Conservation (phyloP, 2,329 filamentous ascomycete species). For the Magnaporthiopsis incrustans region DNA sequence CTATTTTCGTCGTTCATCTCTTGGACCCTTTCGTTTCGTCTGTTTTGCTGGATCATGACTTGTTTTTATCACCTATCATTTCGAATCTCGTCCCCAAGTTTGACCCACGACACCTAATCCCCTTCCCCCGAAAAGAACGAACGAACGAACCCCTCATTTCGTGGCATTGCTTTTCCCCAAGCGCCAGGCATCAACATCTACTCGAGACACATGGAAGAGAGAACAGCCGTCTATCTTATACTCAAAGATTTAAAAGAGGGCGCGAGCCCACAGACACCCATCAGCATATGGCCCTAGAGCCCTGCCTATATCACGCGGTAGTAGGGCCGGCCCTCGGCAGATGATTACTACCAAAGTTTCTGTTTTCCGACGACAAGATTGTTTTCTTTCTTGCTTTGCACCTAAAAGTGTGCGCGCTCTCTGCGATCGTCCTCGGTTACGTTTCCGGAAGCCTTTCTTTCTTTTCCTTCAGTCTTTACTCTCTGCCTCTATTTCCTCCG, state of each 20-base stretch:
- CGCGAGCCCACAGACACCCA: conserved; percentile 2
- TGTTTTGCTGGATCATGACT: background rate
- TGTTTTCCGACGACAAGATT: background rate
- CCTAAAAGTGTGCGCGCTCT: too few relatives aligned
- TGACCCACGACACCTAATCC: background rate
- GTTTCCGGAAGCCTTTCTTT: too few relatives aligned
- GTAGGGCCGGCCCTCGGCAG: background rate
- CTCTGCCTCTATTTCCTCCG: background rate
- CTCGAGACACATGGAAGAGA: background rate
- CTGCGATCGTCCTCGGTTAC: too few relatives aligned
- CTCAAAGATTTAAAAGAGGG: conserved; percentile 4
- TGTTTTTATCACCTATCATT: background rate
- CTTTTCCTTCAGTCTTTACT: background rate
- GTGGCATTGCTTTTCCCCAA: background rate
- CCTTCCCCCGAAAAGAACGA: background rate
- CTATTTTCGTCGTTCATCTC: too few relatives aligned
- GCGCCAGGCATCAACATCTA: background rate
- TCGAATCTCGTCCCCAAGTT: background rate
- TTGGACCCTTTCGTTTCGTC: background rate
- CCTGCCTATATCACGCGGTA: too few relatives aligned
- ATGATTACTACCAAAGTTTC: background rate
- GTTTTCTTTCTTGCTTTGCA: background rate
- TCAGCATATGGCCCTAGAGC: background rate
- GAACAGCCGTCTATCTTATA: background rate
- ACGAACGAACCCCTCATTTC: background rate